Base-by-base conservation (phyloP, 176 grass and related monocot genomes). In the Triticum turgidum region DNA sequence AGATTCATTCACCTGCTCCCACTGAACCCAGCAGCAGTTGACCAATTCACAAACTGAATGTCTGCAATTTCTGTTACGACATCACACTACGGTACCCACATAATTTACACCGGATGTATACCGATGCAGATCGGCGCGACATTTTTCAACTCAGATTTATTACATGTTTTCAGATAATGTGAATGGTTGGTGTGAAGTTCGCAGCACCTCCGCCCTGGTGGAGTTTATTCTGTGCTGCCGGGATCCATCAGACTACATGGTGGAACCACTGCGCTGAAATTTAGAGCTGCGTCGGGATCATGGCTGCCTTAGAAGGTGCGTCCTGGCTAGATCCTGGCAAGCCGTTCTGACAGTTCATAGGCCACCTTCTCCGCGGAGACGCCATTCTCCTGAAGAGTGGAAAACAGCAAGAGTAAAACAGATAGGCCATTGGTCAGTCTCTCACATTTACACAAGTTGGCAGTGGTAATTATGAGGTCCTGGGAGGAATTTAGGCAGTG, bases 351-450 rank as follows among this genome's bases (percentile, higher is more conserved):
- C 73, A 91, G 52, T 59, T 77, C 87, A 71, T 90, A 86, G 78
- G 83, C 68, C 54, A 45, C 83, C 83, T 84, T 80, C 80, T 89
- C 91, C 74, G 91, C 87, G 7, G 78, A 77, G 65, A 89, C 80
- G 11, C 87, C 73, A 15, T 93, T 84, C 39, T 93, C 77, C 91
- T 87, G 68, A 38, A 87, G 61, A 11, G 79, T 18, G 21, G 6
- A 27, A 44, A 17, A 33, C 51, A 87, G n/a, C 33, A 86, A 75
- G 51, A 44, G 17, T 30, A 27, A 67, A 76, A 80, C 22, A 35
- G 5, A 62, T 30, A 21, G 24, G 15, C 6, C 11, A 68, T 47
- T 80, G 63, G 25, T 58, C 38, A 35, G 71, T 22, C 10, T 21
- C 35, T 62, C 24, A 24, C 24, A 24, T 24, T 24, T 24, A 30